Base-by-base conservation (phyloP, 805 yeast species). In the Candida awuae region DNA sequence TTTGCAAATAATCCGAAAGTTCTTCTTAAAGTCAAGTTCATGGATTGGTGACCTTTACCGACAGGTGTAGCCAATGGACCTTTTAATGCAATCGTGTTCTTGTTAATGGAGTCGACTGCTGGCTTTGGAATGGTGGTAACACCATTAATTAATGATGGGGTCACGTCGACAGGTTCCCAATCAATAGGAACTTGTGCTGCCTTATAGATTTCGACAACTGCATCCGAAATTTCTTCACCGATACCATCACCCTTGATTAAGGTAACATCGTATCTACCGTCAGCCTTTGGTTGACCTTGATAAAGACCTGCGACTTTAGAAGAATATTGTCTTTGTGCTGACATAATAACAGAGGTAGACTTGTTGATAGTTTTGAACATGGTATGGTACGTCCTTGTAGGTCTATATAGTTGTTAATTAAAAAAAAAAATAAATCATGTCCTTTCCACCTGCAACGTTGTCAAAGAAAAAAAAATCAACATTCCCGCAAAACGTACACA, bases 61-160 rank as follows among this genome's bases (percentile, higher is more conserved):
- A 90, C 88, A 42, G 99, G 99, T 29, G 99, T 92, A 40, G 97
- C 97, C 58, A 92, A 71, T 22, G 97, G 97, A 52, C 99, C 99
- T 71, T 92, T 92, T 59, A 92, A 75, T 39, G 97, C 99, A 47
- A 92, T 90, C 68, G 80, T 74, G 73, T 90, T 85, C 67, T 75
- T 81, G 73, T 86, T 85, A 67, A 92, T 88, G 33, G 94, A 84
- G 54, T 84, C 87, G 47, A 92, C 85, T 43, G 97, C 97, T 31
- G 78, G 80, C 52, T 80, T 80, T 49, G 97, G 97, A 54, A 92
- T 78, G 43, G 96, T 80, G 52, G 97, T 88, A 65, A 81, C 80
- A 57, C 96, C 96, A 63, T 90, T 80, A 59, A 85, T 80, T 52
- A 92, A 72, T 43, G 84, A 72, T 38, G 98, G 98, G 39, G 95